A percentile compares a stretch with the other conserved stretches of the same genome.
phyloP scores from a whole-genome alignment of 202 grass and related monocot species.

The Eragrostis tef region DNA sequence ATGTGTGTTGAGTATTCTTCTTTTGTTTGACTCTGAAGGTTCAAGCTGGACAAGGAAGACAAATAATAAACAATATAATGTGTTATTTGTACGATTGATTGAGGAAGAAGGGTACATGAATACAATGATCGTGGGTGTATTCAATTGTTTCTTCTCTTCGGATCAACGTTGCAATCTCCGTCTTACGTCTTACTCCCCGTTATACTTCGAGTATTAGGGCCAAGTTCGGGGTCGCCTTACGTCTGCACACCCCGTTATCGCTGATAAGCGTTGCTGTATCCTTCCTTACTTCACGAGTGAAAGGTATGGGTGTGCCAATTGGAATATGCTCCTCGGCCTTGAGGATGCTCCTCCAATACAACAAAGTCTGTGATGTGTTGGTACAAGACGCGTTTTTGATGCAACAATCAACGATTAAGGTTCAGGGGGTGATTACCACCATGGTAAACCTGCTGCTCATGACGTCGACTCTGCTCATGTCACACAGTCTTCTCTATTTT shows the following conservation, averaged over 20 bases:
- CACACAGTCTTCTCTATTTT: too few relatives aligned
- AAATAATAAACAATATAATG: background rate
- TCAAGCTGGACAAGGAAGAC: slow-evolving; percentile 7
- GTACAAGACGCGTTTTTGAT: background rate
- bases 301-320: background rate
- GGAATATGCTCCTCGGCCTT: too few relatives aligned
- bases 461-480: too few relatives aligned
- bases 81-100: background rate
- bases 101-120: background rate
- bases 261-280: background rate
- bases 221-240: background rate
- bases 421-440: too few relatives aligned
- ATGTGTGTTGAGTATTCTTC: background rate
- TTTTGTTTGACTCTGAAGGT: background rate
- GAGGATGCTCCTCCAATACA: too few relatives aligned
- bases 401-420: background rate
- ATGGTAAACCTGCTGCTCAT: too few relatives aligned
- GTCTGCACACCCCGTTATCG: background rate
- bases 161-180: background rate
- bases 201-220: too few relatives aligned
- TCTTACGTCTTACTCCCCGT: too few relatives aligned
- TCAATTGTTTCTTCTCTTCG: background rate
- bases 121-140: background rate
- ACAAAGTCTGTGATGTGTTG: too few relatives aligned
- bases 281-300: background rate